Evolutionary conservation across 805 yeast species (phyloP), one percentile per base, ranked within the genome.

Genomic region (Jamesozyma spencerorum): DNA sequence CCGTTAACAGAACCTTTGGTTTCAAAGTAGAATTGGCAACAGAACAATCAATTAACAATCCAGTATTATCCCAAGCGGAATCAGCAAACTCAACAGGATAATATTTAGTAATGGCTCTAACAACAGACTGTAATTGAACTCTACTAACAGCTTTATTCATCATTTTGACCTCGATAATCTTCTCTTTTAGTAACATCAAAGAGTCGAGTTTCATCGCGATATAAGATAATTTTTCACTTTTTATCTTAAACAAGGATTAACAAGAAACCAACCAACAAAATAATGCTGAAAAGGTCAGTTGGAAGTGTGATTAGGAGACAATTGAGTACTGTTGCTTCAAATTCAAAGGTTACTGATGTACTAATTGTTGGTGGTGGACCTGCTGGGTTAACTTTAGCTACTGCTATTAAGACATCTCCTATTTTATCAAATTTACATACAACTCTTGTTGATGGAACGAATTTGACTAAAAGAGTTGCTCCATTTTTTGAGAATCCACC

Each of bases 341-440:
- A 5, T 5, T 54, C 57, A 5, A 61, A 63, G 41, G 40, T 55
- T 22, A 65, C 72, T 22, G 97, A 90, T 60, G 75, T 92, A 17
- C 79, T 85, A 6, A 83, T 92, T 40, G 83, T 92, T 29, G 98
- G 98, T 29, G 97, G 94, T 6, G 98, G 98, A 0, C 96, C 97
- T 1, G 97, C 97, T 1, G 98, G 98, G 0, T 65, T 92, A 42
- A 81, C 95, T 1, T 65, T 92, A 29, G 79, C 92, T 4, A 74
- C 95, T 0, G 94, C 94, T 0, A 63, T 90, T 42, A 82, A 84
- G 57, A 70, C 71, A 48, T 80, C 87, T 1, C 77, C 81, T 2
- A 58, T 69, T 17, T 74, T 95, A 3, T 66, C 63, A 22, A 66
- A 74, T 37, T 70, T 86, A 34, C 69, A 70, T 35, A 73, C 90